These are phyloP conservation scores for Picea glauca DNA, from an alignment of 75 land plant species.

Conservation along the genomic window DNA sequence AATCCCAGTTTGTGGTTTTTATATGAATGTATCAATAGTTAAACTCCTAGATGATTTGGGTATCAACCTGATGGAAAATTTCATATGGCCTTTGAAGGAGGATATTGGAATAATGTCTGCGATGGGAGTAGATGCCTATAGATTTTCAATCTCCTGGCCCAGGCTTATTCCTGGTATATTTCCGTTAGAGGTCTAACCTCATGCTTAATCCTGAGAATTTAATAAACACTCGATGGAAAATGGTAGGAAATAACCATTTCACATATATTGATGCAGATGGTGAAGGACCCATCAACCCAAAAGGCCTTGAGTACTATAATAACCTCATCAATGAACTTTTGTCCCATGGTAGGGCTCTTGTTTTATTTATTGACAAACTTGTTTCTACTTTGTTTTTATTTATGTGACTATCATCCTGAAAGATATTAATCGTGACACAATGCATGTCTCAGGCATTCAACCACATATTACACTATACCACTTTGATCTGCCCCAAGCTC, in stretches of 20 bases:
- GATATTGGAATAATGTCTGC: constrained; percentile 31
- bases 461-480: constrained; percentile 40
- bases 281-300: constrained; percentile 18
- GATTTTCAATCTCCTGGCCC: constrained; percentile 47
- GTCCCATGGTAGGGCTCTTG: constrained; percentile 5
- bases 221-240: too few species aligned
- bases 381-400: background rate
- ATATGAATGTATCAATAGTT: background rate
- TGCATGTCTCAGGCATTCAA: constrained; percentile 24
- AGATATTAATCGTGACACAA: background rate
- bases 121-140: constrained; percentile 36
- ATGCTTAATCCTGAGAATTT: background rate
- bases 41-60: background rate
- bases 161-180: constrained; percentile 39
- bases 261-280: constrained; percentile 18
- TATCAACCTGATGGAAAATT: background rate
- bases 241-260: too few species aligned
- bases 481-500: constrained; percentile 40
- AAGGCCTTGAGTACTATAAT: constrained; percentile 31
- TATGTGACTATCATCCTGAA: too few species aligned
- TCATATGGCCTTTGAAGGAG: constrained; percentile 18
- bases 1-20: background rate
- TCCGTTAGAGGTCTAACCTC: background rate
- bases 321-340: constrained; percentile 28
- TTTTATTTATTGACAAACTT: background rate